Evolutionary conservation across 1,284 basidiomycete species (phyloP).

Genomic region (Rhodotorula glutinis): DNA sequence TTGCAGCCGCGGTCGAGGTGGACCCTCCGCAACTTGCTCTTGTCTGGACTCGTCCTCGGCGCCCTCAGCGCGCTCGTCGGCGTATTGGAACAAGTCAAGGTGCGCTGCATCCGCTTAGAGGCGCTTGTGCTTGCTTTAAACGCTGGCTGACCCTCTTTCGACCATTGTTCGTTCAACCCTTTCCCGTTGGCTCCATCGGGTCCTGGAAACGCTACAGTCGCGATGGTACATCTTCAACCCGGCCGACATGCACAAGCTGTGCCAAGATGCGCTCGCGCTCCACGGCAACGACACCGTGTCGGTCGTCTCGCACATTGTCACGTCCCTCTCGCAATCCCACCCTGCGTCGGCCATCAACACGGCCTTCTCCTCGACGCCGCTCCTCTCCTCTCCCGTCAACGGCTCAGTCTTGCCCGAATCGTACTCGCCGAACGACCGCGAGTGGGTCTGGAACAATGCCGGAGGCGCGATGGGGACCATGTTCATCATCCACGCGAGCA

Average conservation of each 20-base stretch:
- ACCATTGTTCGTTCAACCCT: background rate
- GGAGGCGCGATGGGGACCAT: conserved; percentile 97
- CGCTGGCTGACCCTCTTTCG: too few species aligned
- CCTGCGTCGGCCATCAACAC: conserved; percentile 59
- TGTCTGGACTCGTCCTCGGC: conserved; percentile 22
- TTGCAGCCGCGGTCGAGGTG: conserved; percentile 13
- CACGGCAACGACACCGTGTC: conserved; percentile 58
- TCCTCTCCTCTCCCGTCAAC: conserved; percentile 15
- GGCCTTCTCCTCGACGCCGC: conserved; percentile 49
- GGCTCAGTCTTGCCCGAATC: conserved; percentile 13
- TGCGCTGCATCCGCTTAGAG: conserved; percentile 5
- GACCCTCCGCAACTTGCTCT: conserved; percentile 22
- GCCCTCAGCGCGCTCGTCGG: conserved; percentile 20
- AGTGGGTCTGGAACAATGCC: conserved; percentile 98
- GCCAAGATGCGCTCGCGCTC: conserved; percentile 65
- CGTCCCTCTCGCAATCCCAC: conserved; percentile 56
- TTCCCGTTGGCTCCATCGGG: background rate
- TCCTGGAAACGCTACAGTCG: conserved; percentile 4
- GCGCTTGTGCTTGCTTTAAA: too few species aligned
- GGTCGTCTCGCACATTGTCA: conserved; percentile 72
- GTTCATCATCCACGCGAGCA: conserved; percentile 73
- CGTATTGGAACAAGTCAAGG: conserved; percentile 38
- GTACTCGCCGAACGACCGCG: conserved; percentile 51
- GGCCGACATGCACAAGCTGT: conserved; percentile 61
- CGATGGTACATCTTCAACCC: conserved; percentile 66